Evolutionary conservation across 352 stramenopile species (phyloP), one percentile per base, ranked within the genome.

Genomic region (Pythium guiyangense): DNA sequence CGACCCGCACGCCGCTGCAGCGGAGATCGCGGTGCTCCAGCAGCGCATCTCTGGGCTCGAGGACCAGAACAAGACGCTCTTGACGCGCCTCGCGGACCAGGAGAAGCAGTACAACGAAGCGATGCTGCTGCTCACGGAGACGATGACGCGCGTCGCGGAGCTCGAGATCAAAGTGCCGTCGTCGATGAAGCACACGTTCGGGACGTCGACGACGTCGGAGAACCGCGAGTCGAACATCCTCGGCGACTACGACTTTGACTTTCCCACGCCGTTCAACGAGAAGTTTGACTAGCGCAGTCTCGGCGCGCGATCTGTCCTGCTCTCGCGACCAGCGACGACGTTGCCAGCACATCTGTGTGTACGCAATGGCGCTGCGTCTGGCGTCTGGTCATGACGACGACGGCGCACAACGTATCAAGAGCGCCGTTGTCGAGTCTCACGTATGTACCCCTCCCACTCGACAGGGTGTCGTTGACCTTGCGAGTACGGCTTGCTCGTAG

Each of bases 61-160:
- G 40, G 78, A 89, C 50, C 77, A 77, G 61, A 94, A 94, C 75
- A 83, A 86, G 52, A 62, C 79, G 44, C 63, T 94, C 10, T 67
- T 88, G 55, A 86, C 66, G 15, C 80, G 82, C 22, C 67, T 92
- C 42, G 66, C 67, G 0, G 77, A 91, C 43, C 82, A 92, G 64
- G 79, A 94, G 70, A 88, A 86, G 46, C 84, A 94, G 62, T 91
- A 94, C 69, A 83, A 88, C 51, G 79, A 94, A 59, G 83, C 81
- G 25, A 94, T 92, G 84, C 67, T 94, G 60, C 60, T 94, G 58
- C 69, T 94, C 22, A 91, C 80, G 11, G 83, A 88, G 53, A 94
- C 84, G 42, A 91, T 94, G 81, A 92, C 84, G 27, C 79, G 84
- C 51, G 76, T 94, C 31, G 82, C 82, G 9, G 79, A 94, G 62